Evolutionary conservation across 176 grass and related monocot species (phyloP), one percentile per base, ranked within the genome.

Genomic region (Zoysia pacifica): DNA sequence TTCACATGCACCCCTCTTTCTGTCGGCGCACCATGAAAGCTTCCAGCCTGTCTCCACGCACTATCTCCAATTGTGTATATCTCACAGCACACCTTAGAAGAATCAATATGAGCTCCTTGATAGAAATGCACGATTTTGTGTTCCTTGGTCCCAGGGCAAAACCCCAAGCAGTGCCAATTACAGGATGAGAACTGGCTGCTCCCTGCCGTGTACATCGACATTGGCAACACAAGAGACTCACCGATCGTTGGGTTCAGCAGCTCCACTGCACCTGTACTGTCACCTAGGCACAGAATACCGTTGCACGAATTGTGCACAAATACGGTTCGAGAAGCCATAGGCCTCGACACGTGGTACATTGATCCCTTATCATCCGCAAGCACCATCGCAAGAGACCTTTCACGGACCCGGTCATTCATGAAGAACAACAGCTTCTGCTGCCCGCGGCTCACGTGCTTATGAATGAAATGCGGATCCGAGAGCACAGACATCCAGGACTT

Each of bases 231-330:
- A 1, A 67, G 12, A 5, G 87, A 86, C 42, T 89, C 87, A n/a
- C 87, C 73, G 0, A 83, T 89, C 2, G 73, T 89, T 12, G 74
- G 87, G 83, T 89, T 89, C 46, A 89, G 73, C 52, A 89, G 15
- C 73, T 89, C 82, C 67, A 89, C 87, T 0, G 67, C 52, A 5
- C 87, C 87, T n/a, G 61, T 43, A 7, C 67, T 89, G 62, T 86
- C 87, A 40, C 87, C 87, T 1, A 89, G 73, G 79, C 87, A 89
- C 11, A 89, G 73, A 74, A 89, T 53, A 1, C 87, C 87, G 9
- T 86, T 89, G 83, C 87, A 89, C 5, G 87, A 86, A 49, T 86
- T 89, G 87, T 89, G 87, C 79, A 89, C 87, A 9, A 89, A 89
- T 2, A 82, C 16, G 52, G 28, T 73, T 16, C 73, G 67, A 12